These are phyloP conservation scores for Cardamine occulta DNA, from an alignment of 345 rosid genomes.

Conservation along the genomic window DNA sequence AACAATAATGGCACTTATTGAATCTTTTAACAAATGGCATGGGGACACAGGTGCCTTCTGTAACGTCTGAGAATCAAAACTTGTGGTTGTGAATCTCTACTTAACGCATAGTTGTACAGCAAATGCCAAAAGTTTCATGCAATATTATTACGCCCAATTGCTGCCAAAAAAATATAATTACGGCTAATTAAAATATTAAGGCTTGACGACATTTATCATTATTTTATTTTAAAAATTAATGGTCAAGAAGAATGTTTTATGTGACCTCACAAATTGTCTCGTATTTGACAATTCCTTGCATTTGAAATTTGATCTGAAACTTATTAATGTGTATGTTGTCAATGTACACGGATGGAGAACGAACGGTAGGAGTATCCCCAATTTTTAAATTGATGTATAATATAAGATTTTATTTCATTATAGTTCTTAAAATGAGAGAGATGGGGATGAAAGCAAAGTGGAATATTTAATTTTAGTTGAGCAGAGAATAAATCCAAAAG, in stretches of 20 bases:
- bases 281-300: neutral
- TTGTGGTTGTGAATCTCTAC: constrained; percentile 38
- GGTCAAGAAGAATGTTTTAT: constrained; percentile 10
- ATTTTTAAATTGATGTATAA: neutral
- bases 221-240: constrained; percentile 1
- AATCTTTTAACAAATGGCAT: constrained; percentile 32
- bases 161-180: neutral
- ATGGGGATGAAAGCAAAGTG: neutral
- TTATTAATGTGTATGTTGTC: neutral
- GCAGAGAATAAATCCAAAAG: neutral
- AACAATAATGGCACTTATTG: constrained; percentile 4
- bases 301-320: neutral
- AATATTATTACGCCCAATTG: neutral
- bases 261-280: neutral
- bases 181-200: neutral
- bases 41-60: constrained; percentile 11
- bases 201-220: neutral
- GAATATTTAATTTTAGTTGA: neutral
- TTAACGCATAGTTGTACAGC: neutral
- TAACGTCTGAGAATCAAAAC: constrained; percentile 31
- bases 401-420: neutral
- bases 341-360: neutral
- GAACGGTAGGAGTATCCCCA: neutral
- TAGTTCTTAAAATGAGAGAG: neutral
- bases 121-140: constrained; percentile 21